These are phyloP conservation scores for Sphagnum tenellum DNA, from an alignment of 225 moss, liverwort and hornwort species.

Conservation along the genomic window DNA sequence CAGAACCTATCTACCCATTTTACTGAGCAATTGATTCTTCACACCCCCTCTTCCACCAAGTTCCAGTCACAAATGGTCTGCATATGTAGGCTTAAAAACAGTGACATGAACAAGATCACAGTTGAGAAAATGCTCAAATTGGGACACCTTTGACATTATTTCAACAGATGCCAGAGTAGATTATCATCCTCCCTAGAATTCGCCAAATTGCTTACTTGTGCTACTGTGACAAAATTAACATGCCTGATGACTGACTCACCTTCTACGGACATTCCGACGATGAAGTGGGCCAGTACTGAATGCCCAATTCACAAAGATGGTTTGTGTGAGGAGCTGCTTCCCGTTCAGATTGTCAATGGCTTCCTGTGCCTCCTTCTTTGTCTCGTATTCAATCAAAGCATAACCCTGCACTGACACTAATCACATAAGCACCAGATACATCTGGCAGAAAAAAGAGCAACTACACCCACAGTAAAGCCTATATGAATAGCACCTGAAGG, in stretches of 20 bases:
- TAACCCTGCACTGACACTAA: conserved; percentile 24
- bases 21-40: too few species aligned
- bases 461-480: too few species aligned
- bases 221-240: not conserved
- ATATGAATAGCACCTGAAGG: too few species aligned
- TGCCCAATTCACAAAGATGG: conserved; percentile 83
- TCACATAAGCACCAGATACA: too few species aligned
- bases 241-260: conserved; percentile 17
- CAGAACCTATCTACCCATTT: too few species aligned
- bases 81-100: too few species aligned
- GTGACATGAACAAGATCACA: too few species aligned
- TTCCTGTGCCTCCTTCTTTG: conserved; percentile 54
- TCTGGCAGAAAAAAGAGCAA: too few species aligned
- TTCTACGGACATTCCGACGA: conserved; percentile 79
- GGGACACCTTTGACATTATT: too few species aligned
- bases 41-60: not conserved
- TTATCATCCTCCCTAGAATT: not conserved
- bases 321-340: conserved; percentile 72
- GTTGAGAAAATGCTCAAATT: too few species aligned
- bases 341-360: conserved; percentile 78
- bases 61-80: not conserved
- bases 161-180: not conserved
- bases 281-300: conserved; percentile 86
- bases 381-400: conserved; percentile 53
- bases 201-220: too few species aligned